phyloP scores from a whole-genome alignment of 2,329 filamentous ascomycete species.

The Hypomyces rosellus region DNA sequence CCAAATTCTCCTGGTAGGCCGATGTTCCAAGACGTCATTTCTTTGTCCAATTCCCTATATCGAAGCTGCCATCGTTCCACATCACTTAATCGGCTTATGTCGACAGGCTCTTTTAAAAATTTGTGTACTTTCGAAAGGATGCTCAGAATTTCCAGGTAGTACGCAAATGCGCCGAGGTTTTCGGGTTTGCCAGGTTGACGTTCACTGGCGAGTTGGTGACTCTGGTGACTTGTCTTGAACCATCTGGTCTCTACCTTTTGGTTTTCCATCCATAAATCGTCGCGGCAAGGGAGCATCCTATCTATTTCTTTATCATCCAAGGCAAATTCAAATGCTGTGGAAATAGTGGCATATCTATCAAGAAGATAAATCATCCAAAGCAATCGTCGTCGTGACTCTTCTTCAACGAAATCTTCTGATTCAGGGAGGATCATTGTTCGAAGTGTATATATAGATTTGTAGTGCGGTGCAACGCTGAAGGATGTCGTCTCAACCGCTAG shows the following conservation, averaged over 20 bases:
- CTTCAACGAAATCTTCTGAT: constrained; percentile 78
- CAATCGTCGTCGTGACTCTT: constrained; percentile 74
- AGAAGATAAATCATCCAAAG: constrained; percentile 95
- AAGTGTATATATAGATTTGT: constrained; percentile 82
- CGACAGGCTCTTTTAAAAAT: constrained; percentile 82
- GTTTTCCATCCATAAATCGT: constrained; percentile 80
- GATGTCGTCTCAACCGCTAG: constrained; percentile 78
- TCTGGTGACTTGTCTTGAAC: constrained; percentile 55
- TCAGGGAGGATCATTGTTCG: constrained; percentile 80
- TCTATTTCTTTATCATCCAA: constrained; percentile 87
- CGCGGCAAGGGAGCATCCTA: constrained; percentile 76
- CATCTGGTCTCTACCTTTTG: constrained; percentile 77
- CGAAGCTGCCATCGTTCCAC: constrained; percentile 86
- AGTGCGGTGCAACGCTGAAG: constrained; percentile 68
- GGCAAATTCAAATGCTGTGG: constrained; percentile 88
- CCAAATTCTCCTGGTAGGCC: constrained; percentile 76
- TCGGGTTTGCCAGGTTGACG: constrained; percentile 64
- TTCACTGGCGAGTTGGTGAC: constrained; percentile 42
- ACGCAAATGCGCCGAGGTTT: constrained; percentile 80
- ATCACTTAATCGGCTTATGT: constrained; percentile 76
- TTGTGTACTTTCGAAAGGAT: constrained; percentile 83
- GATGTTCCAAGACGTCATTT: constrained; percentile 77
- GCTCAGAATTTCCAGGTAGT: constrained; percentile 84
- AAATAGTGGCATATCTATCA: constrained; percentile 83
- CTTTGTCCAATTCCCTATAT: constrained; percentile 78